These are phyloP conservation scores for Trichophyton mentagrophytes DNA, from an alignment of 2,329 filamentous ascomycete species.

Conservation along the genomic window DNA sequence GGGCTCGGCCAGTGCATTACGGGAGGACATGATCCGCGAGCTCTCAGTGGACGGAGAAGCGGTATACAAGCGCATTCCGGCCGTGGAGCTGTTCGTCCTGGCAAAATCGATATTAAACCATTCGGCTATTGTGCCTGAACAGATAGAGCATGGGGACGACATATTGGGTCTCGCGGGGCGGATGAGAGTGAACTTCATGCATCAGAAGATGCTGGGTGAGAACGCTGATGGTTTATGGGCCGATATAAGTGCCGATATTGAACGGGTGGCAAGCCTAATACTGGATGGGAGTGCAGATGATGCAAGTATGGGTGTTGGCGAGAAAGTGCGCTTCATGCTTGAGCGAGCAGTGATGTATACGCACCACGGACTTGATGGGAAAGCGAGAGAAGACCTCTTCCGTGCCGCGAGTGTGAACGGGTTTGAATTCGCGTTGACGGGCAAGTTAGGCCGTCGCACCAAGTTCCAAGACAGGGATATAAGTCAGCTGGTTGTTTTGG, in stretches of 20 bases:
- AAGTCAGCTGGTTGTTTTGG: constrained; percentile 83
- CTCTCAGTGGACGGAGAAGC: constrained; percentile 74
- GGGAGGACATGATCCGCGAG: constrained; percentile 47
- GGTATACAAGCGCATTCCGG: constrained; percentile 70
- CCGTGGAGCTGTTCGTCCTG: constrained; percentile 70
- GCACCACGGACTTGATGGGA: constrained; percentile 66
- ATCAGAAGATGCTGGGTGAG: constrained; percentile 55
- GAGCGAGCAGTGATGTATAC: constrained; percentile 76
- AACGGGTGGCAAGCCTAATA: constrained; percentile 10
- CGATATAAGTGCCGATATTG: constrained; percentile 19
- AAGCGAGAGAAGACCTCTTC: constrained; percentile 58
- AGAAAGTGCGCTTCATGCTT: constrained; percentile 50
- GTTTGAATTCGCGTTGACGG: constrained; percentile 72
- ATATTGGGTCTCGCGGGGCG: constrained; percentile 45
- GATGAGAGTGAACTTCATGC: constrained; percentile 60
- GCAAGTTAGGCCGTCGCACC: constrained; percentile 59
- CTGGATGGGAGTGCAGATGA: constrained; percentile 9
- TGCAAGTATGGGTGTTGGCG: constrained; percentile 36
- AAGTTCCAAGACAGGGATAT: constrained; percentile 37
- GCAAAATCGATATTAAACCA: constrained; percentile 50
- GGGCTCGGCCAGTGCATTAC: constrained; percentile 30
- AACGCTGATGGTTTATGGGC: constrained; percentile 42
- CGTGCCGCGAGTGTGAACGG: constrained; percentile 53
- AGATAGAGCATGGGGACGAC: constrained; percentile 11
- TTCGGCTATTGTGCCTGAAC: constrained; percentile 24